These are phyloP conservation scores for Periglandula ipomoeae DNA, from an alignment of 2,329 filamentous ascomycete species.

Conservation along the genomic window DNA sequence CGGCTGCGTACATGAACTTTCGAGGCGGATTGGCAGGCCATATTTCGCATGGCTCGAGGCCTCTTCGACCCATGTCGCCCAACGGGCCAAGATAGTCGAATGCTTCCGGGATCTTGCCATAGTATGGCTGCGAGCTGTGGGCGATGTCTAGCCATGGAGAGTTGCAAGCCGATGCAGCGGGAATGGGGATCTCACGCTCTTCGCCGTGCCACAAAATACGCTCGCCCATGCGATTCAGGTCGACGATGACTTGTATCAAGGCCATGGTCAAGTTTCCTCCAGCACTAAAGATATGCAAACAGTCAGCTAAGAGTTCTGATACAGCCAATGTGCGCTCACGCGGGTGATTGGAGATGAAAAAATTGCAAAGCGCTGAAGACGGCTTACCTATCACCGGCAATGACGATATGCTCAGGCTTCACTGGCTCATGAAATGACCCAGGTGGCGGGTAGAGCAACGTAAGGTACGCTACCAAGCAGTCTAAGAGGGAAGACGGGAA, in stretches of 20 bases:
- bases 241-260: slow-evolving; percentile 59
- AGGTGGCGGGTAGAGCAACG: slow-evolving; percentile 60
- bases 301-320: background rate
- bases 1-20: slow-evolving; percentile 43
- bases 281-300: slow-evolving; percentile 36
- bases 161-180: slow-evolving; percentile 52
- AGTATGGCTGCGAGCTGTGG: slow-evolving; percentile 34
- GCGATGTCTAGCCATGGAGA: slow-evolving; percentile 67
- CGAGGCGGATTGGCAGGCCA: slow-evolving; percentile 51
- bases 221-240: slow-evolving; percentile 40
- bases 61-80: slow-evolving; percentile 19
- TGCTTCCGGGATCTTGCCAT: slow-evolving; percentile 15
- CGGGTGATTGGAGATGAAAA: background rate
- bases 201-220: slow-evolving; percentile 53
- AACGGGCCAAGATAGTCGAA: slow-evolving; percentile 42
- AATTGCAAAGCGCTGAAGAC: background rate
- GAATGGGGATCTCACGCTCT: slow-evolving; percentile 50
- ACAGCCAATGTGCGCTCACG: background rate
- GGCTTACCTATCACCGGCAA: slow-evolving; percentile 57
- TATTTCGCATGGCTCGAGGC: slow-evolving; percentile 34
- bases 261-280: slow-evolving; percentile 62
- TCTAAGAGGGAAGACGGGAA: slow-evolving; percentile 71
- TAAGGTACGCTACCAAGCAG: slow-evolving; percentile 62
- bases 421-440: slow-evolving; percentile 60
- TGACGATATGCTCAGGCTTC: slow-evolving; percentile 54